Percentiles rank a stretch among this genome's conserved stretches.
Evolutionary conservation across 345 rosid genomes (phyloP).

Genomic region (Hibiscus tridactylites): DNA sequence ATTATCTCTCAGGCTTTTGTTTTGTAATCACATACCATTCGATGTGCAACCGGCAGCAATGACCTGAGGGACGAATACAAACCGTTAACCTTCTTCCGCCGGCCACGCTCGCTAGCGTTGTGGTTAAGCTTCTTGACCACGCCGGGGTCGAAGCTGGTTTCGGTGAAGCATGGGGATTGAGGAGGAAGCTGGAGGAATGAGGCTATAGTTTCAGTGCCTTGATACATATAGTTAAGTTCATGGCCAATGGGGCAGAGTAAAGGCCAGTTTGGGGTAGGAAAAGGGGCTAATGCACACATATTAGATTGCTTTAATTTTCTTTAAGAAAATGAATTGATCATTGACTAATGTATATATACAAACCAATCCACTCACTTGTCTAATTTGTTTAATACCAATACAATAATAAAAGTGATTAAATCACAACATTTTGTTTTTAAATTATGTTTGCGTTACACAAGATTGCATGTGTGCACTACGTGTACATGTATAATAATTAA

Average conservation of each 20-base stretch:
- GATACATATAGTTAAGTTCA: background rate
- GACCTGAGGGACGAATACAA: conserved; percentile 8
- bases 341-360: too few species aligned
- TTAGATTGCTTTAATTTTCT: background rate
- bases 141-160: background rate
- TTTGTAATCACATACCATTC: background rate
- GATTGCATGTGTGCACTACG: too few species aligned
- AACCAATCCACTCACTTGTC: too few species aligned
- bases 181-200: background rate
- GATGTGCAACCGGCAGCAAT: background rate
- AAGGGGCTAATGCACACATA: conserved; percentile 3
- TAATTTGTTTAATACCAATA: too few species aligned
- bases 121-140: conserved; percentile 1
- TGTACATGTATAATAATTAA: too few species aligned
- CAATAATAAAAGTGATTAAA: too few species aligned
- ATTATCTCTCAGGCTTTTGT: background rate
- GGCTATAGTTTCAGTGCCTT: background rate
- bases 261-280: background rate
- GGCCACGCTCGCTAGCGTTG: conserved; percentile 5
- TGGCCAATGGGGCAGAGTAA: background rate
- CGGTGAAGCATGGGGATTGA: background rate
- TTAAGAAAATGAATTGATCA: too few species aligned
- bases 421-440: too few species aligned
- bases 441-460: too few species aligned
- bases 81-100: conserved; percentile 7